phyloP scores from a whole-genome alignment of 2,329 filamentous ascomycete genomes.

The Stachybotrys elegans region DNA sequence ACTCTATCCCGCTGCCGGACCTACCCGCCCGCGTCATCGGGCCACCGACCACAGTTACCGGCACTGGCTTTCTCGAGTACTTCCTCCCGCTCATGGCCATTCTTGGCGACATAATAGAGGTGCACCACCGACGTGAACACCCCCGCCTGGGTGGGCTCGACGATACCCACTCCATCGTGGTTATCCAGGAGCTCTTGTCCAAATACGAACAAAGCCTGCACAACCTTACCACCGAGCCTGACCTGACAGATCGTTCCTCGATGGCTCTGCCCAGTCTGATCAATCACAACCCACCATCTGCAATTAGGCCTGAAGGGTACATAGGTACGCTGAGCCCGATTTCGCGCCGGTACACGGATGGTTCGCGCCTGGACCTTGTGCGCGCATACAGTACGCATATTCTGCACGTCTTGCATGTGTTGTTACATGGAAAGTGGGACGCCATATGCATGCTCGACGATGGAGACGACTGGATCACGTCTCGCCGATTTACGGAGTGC shows the following conservation, averaged over 20 bases:
- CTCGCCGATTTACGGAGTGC: constrained; percentile 37
- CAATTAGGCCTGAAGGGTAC: no score
- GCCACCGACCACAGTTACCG: constrained; percentile 32
- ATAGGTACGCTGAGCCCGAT: constrained; percentile 1
- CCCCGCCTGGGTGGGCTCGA: constrained; percentile 34
- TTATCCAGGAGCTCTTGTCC: constrained; percentile 30
- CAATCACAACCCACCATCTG: constrained; percentile 1
- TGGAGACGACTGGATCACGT: constrained; percentile 43
- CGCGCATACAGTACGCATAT: constrained; percentile 43
- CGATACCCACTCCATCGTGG: constrained; percentile 25
- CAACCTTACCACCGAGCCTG: constrained; percentile 18
- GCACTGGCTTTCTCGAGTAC: constrained; percentile 42
- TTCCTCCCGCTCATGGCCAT: constrained; percentile 45
- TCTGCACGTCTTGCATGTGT: constrained; percentile 41
- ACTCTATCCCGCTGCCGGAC: constrained; percentile 20
- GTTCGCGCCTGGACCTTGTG: constrained; percentile 31
- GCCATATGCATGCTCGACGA: constrained; percentile 44
- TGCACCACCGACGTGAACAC: constrained; percentile 38
- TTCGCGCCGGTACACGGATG: constrained; percentile 13
- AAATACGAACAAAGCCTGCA: constrained; percentile 34
- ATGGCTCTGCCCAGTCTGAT: constrained; percentile 2
- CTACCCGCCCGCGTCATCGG: constrained; percentile 30
- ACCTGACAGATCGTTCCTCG: constrained; percentile 3
- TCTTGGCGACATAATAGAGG: constrained; percentile 42
- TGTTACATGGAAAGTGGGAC: constrained; percentile 45